These are phyloP conservation scores for Inosperma sp. DNA, from an alignment of 768 basidiomycete genomes.

Conservation along the genomic window DNA sequence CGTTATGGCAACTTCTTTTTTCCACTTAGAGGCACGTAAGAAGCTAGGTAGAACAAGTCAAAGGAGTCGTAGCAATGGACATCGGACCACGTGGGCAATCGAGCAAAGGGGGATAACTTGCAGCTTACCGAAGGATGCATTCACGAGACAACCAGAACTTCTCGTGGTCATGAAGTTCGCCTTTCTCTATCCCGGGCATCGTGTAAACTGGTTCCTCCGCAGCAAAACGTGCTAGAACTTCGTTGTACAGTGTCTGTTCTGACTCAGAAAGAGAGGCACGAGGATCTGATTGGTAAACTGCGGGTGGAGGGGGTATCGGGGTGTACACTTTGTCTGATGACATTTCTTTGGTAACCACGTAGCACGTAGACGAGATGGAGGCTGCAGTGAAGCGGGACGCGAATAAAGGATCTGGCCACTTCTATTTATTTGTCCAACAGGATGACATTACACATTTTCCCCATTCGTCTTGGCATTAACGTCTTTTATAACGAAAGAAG, in stretches of 20 bases:
- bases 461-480: neutral
- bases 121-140: constrained; percentile 56
- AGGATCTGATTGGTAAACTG: constrained; percentile 27
- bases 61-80: neutral
- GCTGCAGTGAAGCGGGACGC: neutral
- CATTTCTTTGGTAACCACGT: constrained; percentile 17
- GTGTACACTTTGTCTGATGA: constrained; percentile 31
- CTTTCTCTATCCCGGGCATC: constrained; percentile 44
- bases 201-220: constrained; percentile 39
- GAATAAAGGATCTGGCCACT: neutral
- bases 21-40: constrained; percentile 77
- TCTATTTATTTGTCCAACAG: constrained; percentile 1
- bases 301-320: constrained; percentile 30
- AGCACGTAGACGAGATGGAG: neutral
- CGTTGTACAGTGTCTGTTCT: constrained; percentile 47
- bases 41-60: constrained; percentile 40
- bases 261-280: constrained; percentile 36
- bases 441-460: too few relatives aligned
- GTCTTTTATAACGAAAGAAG: neutral
- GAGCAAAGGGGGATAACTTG: neutral
- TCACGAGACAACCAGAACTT: constrained; percentile 80
- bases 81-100: too few relatives aligned
- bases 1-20: constrained; percentile 48
- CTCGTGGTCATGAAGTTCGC: constrained; percentile 56
- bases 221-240: constrained; percentile 58